Base-by-base conservation (phyloP, 306 rosid species). In the Delonix regia region DNA sequence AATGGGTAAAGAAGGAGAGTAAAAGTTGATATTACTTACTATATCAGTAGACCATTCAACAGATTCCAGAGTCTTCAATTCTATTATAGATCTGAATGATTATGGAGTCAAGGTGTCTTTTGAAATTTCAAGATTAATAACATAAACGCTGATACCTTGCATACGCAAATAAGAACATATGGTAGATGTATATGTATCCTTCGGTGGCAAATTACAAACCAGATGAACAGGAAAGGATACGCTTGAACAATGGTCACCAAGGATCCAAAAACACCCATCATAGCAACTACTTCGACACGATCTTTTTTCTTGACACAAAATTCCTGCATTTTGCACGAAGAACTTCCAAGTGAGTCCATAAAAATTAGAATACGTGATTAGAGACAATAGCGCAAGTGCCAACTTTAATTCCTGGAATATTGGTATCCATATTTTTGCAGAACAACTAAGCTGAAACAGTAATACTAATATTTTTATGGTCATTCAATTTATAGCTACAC, bases 231-330 rank as follows among this genome's bases (percentile, higher is more conserved):
- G 47, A 81, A 81, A 82, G 90, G 93, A 91, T 91, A 91, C 97
- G 71, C 59, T 83, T 87, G 87, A 78, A 83, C 74, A 5, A 77
- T 55, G 44, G 84, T 89, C 48, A 87, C 83, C 67, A 89, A 72
- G 28, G 78, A 83, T 57, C 90, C 97, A 68, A 53, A 91, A 76
- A 85, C 61, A 55, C 93, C 92, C 5, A 91, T 39, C 97, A 91
- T 91, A 53, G 81, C 60, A 72, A 91, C 81, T 1, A 83, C 87
- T 81, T 91, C 97, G 42, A 86, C 76, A 1, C 86, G 90, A 57
- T 91, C 92, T 45, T 86, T 89, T 62, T 77, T 83, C 88, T 89
- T 91, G 2, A 87, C 93, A 76, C 83, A 89, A 48, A 83, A 91
- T 77, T 91, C 97, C 93, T 91, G 88, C 87, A 80, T 64, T 83